A percentile compares a stretch with the other conserved stretches of the same genome.
Evolutionary conservation across 2,329 filamentous ascomycete genomes (phyloP).

Genomic region (Neofusicoccum parvum): DNA sequence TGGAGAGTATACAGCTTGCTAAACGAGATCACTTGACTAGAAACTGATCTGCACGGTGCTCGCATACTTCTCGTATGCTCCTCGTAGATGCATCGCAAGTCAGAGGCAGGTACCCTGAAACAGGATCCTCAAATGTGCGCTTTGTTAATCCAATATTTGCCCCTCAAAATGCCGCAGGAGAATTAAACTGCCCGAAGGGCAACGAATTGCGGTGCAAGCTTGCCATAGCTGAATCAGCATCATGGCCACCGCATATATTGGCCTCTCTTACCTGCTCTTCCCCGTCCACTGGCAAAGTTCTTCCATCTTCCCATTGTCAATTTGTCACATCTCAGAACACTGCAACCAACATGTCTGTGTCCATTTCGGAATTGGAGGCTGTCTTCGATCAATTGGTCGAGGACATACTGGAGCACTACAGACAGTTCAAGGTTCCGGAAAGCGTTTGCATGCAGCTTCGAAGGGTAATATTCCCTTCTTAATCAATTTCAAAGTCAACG

Average conservation of each 20-base stretch:
- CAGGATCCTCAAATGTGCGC: too few species aligned
- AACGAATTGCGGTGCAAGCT: background rate
- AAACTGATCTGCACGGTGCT: too few species aligned
- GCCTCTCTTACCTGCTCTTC: background rate
- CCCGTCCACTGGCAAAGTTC: background rate
- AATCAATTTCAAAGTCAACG: constrained; percentile 1
- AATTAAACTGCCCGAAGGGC: background rate
- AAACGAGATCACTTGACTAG: too few species aligned
- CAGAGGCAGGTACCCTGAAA: too few species aligned
- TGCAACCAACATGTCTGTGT: constrained; percentile 63
- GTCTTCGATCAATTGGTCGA: constrained; percentile 85
- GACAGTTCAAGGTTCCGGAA: constrained; percentile 79
- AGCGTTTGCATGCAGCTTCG: constrained; percentile 85
- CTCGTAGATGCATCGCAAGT: too few species aligned
- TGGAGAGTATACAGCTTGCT: too few species aligned
- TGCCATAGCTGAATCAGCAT: background rate
- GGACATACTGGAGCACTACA: constrained; percentile 76
- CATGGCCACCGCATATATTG: background rate
- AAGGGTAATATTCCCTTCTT: constrained; percentile 56
- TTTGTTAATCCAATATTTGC: too few species aligned
- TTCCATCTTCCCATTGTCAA: too few species aligned
- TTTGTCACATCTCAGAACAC: too few species aligned
- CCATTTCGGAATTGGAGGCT: constrained; percentile 82
- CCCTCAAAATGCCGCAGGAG: background rate
- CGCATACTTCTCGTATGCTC: too few species aligned